A percentile compares a stretch with the other conserved stretches of the same genome.
Evolutionary conservation across 116 monocot genomes (phyloP).

Genomic region (Iris pallida): DNA sequence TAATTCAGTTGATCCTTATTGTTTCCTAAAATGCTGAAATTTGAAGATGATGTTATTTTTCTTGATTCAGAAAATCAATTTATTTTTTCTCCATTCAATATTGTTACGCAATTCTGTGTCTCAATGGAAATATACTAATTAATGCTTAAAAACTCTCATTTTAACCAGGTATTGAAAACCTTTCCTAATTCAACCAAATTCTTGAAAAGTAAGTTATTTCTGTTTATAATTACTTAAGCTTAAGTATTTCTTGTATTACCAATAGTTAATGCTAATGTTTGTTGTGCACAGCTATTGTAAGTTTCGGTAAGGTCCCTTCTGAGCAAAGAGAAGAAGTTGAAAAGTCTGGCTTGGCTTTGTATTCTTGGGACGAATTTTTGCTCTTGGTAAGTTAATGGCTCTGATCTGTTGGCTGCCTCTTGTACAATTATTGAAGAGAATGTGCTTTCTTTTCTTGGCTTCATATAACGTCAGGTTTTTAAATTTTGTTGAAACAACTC

Average conservation of each 20-base stretch:
- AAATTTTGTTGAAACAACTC: too few species aligned
- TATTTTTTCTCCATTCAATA: background rate
- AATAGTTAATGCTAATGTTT: background rate
- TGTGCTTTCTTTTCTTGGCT: too few species aligned
- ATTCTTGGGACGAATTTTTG: slow-evolving; percentile 84
- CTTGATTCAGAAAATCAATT: background rate
- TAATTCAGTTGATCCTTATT: background rate
- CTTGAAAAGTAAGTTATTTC: slow-evolving; percentile 66
- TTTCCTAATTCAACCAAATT: slow-evolving; percentile 49
- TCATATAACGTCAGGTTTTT: too few species aligned
- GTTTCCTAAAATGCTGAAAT: background rate
- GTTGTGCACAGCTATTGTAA: slow-evolving; percentile 50
- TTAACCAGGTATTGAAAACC: slow-evolving; percentile 72
- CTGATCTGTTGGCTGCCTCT: background rate
- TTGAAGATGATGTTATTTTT: background rate
- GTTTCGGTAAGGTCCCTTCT: slow-evolving; percentile 68
- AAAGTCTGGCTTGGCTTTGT: slow-evolving; percentile 58
- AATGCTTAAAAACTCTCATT: background rate
- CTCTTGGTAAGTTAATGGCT: slow-evolving; percentile 40
- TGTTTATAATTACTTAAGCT: background rate
- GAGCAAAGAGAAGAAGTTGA: slow-evolving; percentile 63
- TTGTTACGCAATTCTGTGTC: background rate
- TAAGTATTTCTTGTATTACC: background rate
- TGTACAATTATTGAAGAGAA: too few species aligned
- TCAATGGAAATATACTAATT: background rate